Percentiles rank a stretch among this genome's conserved stretches.
Evolutionary conservation across 345 rosid species (phyloP).

Genomic region (Populus tremula): DNA sequence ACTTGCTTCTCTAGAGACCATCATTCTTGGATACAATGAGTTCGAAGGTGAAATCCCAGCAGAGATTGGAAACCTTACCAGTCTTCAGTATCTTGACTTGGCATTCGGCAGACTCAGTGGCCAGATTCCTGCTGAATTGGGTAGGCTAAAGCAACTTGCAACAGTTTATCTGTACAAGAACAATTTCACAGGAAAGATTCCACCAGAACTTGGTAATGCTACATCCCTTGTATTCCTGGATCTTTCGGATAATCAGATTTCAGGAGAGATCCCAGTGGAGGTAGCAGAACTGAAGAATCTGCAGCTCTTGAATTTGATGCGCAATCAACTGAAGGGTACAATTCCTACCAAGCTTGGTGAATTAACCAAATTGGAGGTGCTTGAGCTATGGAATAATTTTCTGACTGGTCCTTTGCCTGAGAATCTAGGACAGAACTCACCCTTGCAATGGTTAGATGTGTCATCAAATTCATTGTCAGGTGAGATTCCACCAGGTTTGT

Average conservation of each 20-base stretch:
- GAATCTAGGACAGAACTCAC: conserved; percentile 71
- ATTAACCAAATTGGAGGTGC: conserved; percentile 50
- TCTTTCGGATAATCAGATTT: conserved; percentile 68
- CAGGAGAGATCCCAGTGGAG: conserved; percentile 61
- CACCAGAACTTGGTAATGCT: conserved; percentile 58
- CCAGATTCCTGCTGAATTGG: conserved; percentile 67
- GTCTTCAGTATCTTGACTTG: conserved; percentile 75
- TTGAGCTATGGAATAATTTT: conserved; percentile 93
- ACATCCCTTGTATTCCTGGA: conserved; percentile 63
- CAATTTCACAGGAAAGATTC: conserved; percentile 65
- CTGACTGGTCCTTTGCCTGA: conserved; percentile 71
- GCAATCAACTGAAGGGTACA: conserved; percentile 68
- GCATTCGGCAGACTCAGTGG: conserved; percentile 70
- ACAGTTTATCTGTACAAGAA: conserved; percentile 66
- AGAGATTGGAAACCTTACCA: conserved; percentile 67
- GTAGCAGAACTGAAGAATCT: conserved; percentile 59
- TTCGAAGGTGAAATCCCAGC: conserved; percentile 70
- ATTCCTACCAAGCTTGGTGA: conserved; percentile 55
- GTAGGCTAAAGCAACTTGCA: conserved; percentile 55
- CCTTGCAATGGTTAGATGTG: conserved; percentile 76
- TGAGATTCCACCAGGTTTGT: conserved; percentile 58
- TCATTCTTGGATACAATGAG: conserved; percentile 83
- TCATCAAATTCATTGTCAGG: conserved; percentile 83
- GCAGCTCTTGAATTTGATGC: conserved; percentile 79
- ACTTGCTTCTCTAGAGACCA: conserved; percentile 68